Evolutionary conservation across 129 eudicot genomes (phyloP).

Genomic region (Flaveria sonorensis): DNA sequence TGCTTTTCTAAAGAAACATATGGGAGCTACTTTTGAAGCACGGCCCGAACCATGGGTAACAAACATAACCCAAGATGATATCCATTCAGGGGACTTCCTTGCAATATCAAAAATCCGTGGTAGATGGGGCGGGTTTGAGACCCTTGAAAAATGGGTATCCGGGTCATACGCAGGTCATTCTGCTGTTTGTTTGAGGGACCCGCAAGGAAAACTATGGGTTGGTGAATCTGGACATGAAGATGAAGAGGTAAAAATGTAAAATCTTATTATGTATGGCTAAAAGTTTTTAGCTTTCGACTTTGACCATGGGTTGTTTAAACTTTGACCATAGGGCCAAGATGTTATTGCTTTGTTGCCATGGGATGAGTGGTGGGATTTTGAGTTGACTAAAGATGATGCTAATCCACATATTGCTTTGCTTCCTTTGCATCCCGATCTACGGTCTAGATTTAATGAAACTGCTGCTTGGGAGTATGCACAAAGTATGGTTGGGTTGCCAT

Average conservation of each 20-base stretch:
- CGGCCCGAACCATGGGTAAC: conserved; percentile 89
- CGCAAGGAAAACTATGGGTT: conserved; percentile 96
- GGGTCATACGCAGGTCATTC: conserved; percentile 95
- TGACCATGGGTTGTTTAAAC: conserved; percentile 5
- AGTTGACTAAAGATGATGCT: conserved; percentile 80
- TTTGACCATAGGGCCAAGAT: conserved; percentile 72
- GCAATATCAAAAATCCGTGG: conserved; percentile 95
- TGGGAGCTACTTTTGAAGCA: conserved; percentile 74
- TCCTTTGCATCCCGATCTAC: conserved; percentile 87
- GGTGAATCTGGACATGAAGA: conserved; percentile 99
- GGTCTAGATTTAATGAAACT: conserved; percentile 79
- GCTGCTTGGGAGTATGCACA: conserved; percentile 99
- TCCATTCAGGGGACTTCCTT: conserved; percentile 94
- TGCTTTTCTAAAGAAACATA: conserved; percentile 76
- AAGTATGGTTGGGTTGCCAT: conserved; percentile 75
- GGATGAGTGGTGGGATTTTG: conserved; percentile 99
- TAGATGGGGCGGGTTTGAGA: conserved; percentile 98
- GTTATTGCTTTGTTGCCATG: conserved; percentile 85
- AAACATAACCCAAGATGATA: conserved; percentile 68
- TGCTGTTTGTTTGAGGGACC: conserved; percentile 91
- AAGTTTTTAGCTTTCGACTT: not conserved
- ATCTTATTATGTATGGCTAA: not conserved
- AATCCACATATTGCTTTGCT: conserved; percentile 96
- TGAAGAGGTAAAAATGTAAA: conserved; percentile 59
- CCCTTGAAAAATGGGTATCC: conserved; percentile 96